These are phyloP conservation scores for Nannizzia gypsea DNA, from an alignment of 2,329 filamentous ascomycete genomes.

Conservation along the genomic window DNA sequence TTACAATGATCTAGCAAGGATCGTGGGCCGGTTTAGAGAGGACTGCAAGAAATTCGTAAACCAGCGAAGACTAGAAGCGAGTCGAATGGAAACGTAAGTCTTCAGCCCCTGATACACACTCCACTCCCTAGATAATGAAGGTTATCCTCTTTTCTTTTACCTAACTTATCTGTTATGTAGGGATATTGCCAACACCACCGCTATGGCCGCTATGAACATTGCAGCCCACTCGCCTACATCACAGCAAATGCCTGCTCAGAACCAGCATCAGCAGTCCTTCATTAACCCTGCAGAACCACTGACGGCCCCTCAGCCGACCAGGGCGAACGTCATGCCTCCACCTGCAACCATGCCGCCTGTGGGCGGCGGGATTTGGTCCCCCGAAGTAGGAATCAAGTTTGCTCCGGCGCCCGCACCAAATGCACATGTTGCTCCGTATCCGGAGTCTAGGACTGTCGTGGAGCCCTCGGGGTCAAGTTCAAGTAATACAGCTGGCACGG, in stretches of 20 bases:
- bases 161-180: slow-evolving; percentile 22
- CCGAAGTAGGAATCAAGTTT: slow-evolving; percentile 72
- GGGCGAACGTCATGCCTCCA: slow-evolving; percentile 20
- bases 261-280: slow-evolving; percentile 23
- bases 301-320: slow-evolving; percentile 3
- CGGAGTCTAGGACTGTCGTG: slow-evolving; percentile 11
- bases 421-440: slow-evolving; percentile 2
- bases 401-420: slow-evolving; percentile 32
- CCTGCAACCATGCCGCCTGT: slow-evolving; percentile 15
- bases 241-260: slow-evolving; percentile 29
- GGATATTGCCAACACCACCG: slow-evolving; percentile 43
- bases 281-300: slow-evolving; percentile 42
- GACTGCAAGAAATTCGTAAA: slow-evolving; percentile 68
- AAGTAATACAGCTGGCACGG: neutral
- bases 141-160: too few species aligned
- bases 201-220: slow-evolving; percentile 49
- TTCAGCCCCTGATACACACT: neutral
- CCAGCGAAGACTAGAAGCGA: slow-evolving; percentile 67
- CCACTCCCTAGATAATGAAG: too few species aligned
- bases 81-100: slow-evolving; percentile 60
- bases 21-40: slow-evolving; percentile 75
- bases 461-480: slow-evolving; percentile 15
- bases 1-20: slow-evolving; percentile 87
- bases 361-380: slow-evolving; percentile 57
- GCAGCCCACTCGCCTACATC: slow-evolving; percentile 35